Evolutionary conservation across 257 asterid genomes (phyloP).

Genomic region (Agastache rugosa): DNA sequence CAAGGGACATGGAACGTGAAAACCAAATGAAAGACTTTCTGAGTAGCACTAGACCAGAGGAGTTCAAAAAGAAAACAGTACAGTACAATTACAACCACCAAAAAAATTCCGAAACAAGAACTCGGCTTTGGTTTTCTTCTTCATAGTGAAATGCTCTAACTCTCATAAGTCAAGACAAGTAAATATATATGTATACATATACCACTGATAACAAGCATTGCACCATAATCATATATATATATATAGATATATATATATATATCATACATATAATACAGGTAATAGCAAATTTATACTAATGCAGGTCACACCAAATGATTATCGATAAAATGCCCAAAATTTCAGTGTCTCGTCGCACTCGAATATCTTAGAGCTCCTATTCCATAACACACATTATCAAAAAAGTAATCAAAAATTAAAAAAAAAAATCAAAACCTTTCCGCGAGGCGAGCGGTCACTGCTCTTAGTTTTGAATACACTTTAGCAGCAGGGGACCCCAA

Average conservation of each 20-base stretch:
- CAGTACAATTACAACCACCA: background rate
- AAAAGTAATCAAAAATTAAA: background rate
- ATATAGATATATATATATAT: no score
- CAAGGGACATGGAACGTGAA: no score
- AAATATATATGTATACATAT: no score
- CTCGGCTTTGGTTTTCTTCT: no score
- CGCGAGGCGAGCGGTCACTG: constrained; percentile 74
- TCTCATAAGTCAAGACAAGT: no score
- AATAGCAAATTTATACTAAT: background rate
- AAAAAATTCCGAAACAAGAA: no score
- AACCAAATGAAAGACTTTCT: no score
- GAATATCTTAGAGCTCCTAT: constrained; percentile 21
- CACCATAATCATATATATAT: constrained; percentile 2
- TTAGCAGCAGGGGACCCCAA: constrained; percentile 94
- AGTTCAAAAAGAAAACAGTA: background rate
- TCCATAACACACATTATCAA: constrained; percentile 7
- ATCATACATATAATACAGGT: background rate
- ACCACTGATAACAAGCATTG: background rate
- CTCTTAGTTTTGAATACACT: constrained; percentile 85
- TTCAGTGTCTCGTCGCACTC: constrained; percentile 29
- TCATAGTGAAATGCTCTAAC: no score
- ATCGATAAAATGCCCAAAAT: constrained; percentile 30
- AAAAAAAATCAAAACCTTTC: constrained; percentile 66
- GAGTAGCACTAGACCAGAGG: background rate
- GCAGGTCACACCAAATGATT: constrained; percentile 3